These are phyloP conservation scores for Beauveria caledonica DNA, from an alignment of 2,329 filamentous ascomycete genomes.

Conservation along the genomic window DNA sequence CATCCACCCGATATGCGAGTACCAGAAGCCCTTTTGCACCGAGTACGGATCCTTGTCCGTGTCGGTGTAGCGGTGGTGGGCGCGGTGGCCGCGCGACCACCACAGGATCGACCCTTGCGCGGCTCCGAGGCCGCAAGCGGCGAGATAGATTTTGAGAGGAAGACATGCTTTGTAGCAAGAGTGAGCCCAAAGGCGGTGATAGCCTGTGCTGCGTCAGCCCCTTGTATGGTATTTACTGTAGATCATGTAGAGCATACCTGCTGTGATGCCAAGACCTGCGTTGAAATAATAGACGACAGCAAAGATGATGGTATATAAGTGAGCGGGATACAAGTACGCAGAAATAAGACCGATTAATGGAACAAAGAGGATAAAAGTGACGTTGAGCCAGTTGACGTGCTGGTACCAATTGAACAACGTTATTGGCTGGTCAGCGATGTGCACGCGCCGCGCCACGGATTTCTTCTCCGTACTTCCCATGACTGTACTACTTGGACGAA, in stretches of 20 bases:
- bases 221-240: too few relatives aligned
- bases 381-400: constrained; percentile 91
- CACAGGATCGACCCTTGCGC: constrained; percentile 81
- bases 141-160: constrained; percentile 74
- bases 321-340: constrained; percentile 61
- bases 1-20: constrained; percentile 81
- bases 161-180: constrained; percentile 70
- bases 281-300: constrained; percentile 69
- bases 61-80: constrained; percentile 87
- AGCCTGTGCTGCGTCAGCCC: constrained; percentile 17
- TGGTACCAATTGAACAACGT: constrained; percentile 80
- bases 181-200: constrained; percentile 76
- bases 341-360: constrained; percentile 65
- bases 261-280: constrained; percentile 65
- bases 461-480: not conserved
- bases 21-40: constrained; percentile 78
- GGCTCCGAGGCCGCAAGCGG: constrained; percentile 71
- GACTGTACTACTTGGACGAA: not conserved
- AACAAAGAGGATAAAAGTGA: constrained; percentile 68
- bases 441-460: constrained; percentile 23
- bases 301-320: constrained; percentile 58
- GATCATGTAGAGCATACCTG: constrained; percentile 38
- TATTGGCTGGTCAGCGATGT: constrained; percentile 76
- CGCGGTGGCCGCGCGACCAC: constrained; percentile 82
- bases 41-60: constrained; percentile 90